phyloP scores from a whole-genome alignment of 352 stramenopile genomes.

The Elongisporangium anandrum region DNA sequence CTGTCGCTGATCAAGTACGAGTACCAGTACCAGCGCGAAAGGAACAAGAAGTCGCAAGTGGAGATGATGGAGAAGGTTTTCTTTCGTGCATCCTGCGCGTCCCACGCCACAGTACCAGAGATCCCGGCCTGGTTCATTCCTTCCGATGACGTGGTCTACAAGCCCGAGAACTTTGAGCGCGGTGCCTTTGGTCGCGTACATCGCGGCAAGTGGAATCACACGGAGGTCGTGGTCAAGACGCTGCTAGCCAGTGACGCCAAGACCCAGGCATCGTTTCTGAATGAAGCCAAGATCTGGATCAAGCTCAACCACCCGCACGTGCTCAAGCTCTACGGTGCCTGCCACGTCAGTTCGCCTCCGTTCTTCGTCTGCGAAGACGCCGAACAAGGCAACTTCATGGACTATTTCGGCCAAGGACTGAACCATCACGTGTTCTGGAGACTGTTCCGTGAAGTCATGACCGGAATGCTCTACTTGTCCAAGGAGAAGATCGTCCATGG shows the following conservation, averaged over 20 bases:
- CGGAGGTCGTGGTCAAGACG: constrained; percentile 25
- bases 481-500: constrained; percentile 14
- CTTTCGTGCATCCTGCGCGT: neutral
- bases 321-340: constrained; percentile 30
- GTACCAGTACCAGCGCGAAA: constrained; percentile 8
- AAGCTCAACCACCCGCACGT: constrained; percentile 22
- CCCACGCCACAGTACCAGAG: neutral
- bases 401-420: too few relatives aligned
- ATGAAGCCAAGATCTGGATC: constrained; percentile 30
- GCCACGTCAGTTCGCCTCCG: constrained; percentile 16
- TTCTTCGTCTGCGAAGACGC: too few relatives aligned
- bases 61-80: constrained; percentile 10
- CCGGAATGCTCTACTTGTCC: too few relatives aligned
- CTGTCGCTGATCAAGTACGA: constrained; percentile 22
- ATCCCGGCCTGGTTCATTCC: constrained; percentile 16
- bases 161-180: constrained; percentile 1
- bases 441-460: too few relatives aligned
- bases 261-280: constrained; percentile 9
- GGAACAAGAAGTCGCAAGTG: constrained; percentile 7
- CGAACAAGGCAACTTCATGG: too few relatives aligned
- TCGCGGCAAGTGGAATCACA: constrained; percentile 22
- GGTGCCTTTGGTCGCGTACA: constrained; percentile 19
- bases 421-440: too few relatives aligned
- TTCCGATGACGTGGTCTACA: constrained; percentile 11
- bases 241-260: neutral